These are phyloP conservation scores for Alnus glutinosa DNA, from an alignment of 306 rosid genomes.

Conservation along the genomic window DNA sequence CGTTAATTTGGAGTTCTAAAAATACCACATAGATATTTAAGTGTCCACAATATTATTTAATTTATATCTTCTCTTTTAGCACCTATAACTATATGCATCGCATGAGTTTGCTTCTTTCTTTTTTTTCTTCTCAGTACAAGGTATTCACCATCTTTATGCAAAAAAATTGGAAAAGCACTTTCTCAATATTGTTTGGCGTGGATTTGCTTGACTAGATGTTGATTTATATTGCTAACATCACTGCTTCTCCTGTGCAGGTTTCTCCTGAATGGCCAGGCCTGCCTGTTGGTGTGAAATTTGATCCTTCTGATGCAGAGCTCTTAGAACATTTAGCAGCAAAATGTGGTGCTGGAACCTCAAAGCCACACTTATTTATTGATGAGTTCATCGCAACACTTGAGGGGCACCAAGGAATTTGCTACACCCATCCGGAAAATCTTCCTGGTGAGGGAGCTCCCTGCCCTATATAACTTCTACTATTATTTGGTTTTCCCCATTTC, in stretches of 20 bases:
- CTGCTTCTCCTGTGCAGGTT: slow-evolving; percentile 52
- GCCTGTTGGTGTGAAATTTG: slow-evolving; percentile 89
- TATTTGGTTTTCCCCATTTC: background rate
- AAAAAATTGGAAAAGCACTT: background rate
- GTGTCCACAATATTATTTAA: background rate
- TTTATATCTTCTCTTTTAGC: background rate
- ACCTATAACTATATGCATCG: background rate
- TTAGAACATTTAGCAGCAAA: slow-evolving; percentile 78
- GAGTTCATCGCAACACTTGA: slow-evolving; percentile 87
- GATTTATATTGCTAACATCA: slow-evolving; percentile 11
- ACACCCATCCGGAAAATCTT: slow-evolving; percentile 85
- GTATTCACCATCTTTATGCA: background rate
- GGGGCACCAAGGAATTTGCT: slow-evolving; percentile 68
- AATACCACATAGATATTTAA: background rate
- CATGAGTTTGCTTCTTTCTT: background rate
- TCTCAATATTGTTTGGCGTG: slow-evolving; percentile 8
- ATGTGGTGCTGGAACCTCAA: slow-evolving; percentile 55
- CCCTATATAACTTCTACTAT: background rate
- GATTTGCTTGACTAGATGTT: slow-evolving; percentile 14
- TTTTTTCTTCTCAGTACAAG: background rate
- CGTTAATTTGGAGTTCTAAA: slow-evolving; percentile 13
- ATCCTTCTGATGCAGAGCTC: slow-evolving; percentile 78
- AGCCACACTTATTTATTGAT: slow-evolving; percentile 59
- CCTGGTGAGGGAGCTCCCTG: slow-evolving; percentile 57
- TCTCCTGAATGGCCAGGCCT: slow-evolving; percentile 86